phyloP scores from a whole-genome alignment of 2,329 filamentous ascomycete genomes.

The Teratosphaeria epicoccoides region DNA sequence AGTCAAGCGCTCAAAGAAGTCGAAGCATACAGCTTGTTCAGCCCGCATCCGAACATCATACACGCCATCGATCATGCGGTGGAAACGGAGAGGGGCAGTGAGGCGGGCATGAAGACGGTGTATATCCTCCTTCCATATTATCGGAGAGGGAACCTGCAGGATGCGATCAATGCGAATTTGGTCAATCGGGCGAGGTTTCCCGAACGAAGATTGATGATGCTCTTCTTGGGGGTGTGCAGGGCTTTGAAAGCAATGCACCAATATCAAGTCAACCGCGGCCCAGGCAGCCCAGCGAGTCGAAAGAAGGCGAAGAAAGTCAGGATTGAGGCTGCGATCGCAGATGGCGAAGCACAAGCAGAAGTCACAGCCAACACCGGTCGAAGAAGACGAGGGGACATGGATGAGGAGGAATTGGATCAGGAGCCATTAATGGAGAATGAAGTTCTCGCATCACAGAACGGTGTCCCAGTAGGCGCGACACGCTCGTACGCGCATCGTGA shows the following conservation, averaged over 20 bases:
- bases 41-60: constrained; percentile 75
- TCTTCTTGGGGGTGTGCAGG: constrained; percentile 86
- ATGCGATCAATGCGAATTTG: constrained; percentile 96
- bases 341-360: constrained; percentile 36
- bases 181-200: constrained; percentile 90
- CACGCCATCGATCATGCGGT: constrained; percentile 74
- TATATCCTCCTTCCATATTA: constrained; percentile 97
- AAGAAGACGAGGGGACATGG: constrained; percentile 41
- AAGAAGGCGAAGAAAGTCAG: constrained; percentile 46
- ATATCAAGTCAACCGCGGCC: constrained; percentile 56
- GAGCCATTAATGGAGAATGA: constrained; percentile 72
- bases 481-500: constrained; percentile 88
- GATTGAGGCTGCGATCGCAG: constrained; percentile 45
- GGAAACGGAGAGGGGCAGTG: constrained; percentile 52
- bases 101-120: constrained; percentile 73
- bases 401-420: constrained; percentile 61
- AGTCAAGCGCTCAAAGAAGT: constrained; percentile 93
- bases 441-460: constrained; percentile 55
- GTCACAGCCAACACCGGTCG: constrained; percentile 39
- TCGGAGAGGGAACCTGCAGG: constrained; percentile 85
- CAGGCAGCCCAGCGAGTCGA: constrained; percentile 39
- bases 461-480: constrained; percentile 55
- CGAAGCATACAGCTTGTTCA: constrained; percentile 88
- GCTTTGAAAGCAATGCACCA: constrained; percentile 86
- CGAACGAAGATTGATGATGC: constrained; percentile 72